Percentiles rank a stretch among this genome's conserved stretches.
Evolutionary conservation across 2,329 filamentous ascomycete species (phyloP).

Genomic region (Nectriaceae sp.): DNA sequence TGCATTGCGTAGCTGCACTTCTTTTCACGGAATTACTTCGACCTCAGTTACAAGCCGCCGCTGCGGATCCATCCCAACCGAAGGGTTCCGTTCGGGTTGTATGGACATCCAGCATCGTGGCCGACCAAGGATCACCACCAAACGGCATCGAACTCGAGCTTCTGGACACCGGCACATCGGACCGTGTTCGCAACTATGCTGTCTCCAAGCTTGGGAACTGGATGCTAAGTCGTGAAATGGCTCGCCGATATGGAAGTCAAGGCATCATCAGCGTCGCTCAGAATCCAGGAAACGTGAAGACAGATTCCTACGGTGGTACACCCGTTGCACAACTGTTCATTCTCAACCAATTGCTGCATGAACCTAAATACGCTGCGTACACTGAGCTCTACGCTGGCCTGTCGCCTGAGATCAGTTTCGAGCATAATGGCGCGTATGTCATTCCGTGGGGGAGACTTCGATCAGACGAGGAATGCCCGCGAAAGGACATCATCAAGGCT

Average conservation of each 20-base stretch:
- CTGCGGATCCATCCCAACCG: constrained; percentile 1
- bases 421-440: constrained; percentile 31
- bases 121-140: constrained; percentile 26
- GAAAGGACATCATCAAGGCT: constrained; percentile 31
- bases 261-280: constrained; percentile 32
- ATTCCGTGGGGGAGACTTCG: constrained; percentile 33
- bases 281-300: constrained; percentile 38
- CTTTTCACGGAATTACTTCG: constrained; percentile 37
- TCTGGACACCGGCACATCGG: constrained; percentile 20
- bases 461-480: constrained; percentile 14
- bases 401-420: constrained; percentile 36
- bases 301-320: constrained; percentile 22
- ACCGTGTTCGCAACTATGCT: constrained; percentile 30
- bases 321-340: constrained; percentile 19
- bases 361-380: constrained; percentile 38
- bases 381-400: constrained; percentile 43
- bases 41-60: constrained; percentile 34
- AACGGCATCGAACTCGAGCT: constrained; percentile 32
- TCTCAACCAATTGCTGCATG: constrained; percentile 28
- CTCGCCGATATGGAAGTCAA: constrained; percentile 22
- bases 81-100: constrained; percentile 31
- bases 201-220: constrained; percentile 39
- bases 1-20: constrained; percentile 36
- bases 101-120: constrained; percentile 33
- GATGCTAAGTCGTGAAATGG: constrained; percentile 34